phyloP scores from a whole-genome alignment of 2,329 filamentous ascomycete species.

The Ramichloridium luteum region DNA sequence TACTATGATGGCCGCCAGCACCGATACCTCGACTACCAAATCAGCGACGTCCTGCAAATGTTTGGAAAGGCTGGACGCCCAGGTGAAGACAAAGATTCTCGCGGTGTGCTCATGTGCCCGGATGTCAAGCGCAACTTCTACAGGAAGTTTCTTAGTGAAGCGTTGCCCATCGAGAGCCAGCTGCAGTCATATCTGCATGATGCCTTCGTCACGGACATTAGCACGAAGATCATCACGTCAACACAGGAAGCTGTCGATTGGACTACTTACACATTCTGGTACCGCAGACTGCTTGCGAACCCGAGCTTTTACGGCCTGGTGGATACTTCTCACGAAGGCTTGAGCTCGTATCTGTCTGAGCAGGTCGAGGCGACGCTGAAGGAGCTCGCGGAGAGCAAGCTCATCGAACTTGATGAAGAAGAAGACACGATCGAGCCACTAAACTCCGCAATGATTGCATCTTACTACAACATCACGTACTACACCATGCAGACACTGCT shows the following conservation, averaged over 20 bases:
- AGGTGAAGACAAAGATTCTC: constrained; percentile 64
- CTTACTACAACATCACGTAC: constrained; percentile 99
- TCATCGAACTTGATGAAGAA: constrained; percentile 84
- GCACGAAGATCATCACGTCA: constrained; percentile 86
- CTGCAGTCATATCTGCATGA: constrained; percentile 86
- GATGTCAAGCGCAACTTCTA: constrained; percentile 94
- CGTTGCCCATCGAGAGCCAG: constrained; percentile 88
- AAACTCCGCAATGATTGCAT: constrained; percentile 94
- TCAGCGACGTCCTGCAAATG: constrained; percentile 94
- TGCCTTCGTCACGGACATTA: constrained; percentile 93
- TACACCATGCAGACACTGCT: constrained; percentile 99
- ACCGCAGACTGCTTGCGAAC: constrained; percentile 84
- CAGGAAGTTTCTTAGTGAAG: constrained; percentile 96
- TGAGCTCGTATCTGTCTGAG: constrained; percentile 91
- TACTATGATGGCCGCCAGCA: constrained; percentile 96
- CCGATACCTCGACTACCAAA: constrained; percentile 89
- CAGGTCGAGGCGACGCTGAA: constrained; percentile 85
- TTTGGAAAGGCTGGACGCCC: constrained; percentile 83
- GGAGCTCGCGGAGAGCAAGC: constrained; percentile 82
- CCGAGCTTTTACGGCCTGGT: constrained; percentile 90
- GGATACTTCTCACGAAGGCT: constrained; percentile 77
- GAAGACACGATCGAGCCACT: constrained; percentile 76
- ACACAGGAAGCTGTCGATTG: constrained; percentile 97
- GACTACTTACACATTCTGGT: constrained; percentile 98
- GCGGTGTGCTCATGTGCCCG: constrained; percentile 92